Conservation (phyloP, 306 rosid genomes). For the Castanospermum australe region DNA sequence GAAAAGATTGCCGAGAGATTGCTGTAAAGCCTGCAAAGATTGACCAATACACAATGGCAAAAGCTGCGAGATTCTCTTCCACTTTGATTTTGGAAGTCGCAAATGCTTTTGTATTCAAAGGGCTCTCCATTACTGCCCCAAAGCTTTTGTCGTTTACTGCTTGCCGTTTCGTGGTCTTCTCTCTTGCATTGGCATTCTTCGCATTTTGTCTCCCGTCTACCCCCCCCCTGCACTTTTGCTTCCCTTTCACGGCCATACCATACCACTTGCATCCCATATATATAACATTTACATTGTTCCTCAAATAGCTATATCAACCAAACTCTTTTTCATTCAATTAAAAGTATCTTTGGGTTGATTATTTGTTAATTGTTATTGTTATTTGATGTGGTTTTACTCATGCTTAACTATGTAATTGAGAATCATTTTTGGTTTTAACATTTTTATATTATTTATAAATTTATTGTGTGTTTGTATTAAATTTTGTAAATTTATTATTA, state of each 20-base stretch:
- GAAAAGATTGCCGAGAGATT: neutral
- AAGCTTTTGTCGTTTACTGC: constrained; percentile 17
- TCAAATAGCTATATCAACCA: neutral
- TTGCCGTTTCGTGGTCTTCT: constrained; percentile 19
- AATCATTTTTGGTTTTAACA: neutral
- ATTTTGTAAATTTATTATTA: no score
- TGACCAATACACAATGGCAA: constrained; percentile 25
- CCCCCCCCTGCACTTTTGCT: neutral
- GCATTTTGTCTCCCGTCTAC: neutral
- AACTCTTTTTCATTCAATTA: neutral
- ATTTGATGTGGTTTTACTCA: neutral
- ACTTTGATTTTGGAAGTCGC: constrained; percentile 30
- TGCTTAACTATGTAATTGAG: neutral
- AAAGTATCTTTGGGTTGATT: neutral
- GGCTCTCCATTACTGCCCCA: constrained; percentile 6
- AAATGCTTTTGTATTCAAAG: neutral
- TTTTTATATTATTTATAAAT: neutral
- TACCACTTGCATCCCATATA: no score
- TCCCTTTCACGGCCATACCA: neutral
- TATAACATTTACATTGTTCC: neutral
- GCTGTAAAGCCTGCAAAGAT: constrained; percentile 21
- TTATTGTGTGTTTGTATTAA: no score
- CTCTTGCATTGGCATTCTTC: constrained; percentile 33
- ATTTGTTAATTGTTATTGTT: neutral
- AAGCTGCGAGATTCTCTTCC: constrained; percentile 41